Evolutionary conservation across 257 asterid species (phyloP).

Genomic region (Solanum chilense): DNA sequence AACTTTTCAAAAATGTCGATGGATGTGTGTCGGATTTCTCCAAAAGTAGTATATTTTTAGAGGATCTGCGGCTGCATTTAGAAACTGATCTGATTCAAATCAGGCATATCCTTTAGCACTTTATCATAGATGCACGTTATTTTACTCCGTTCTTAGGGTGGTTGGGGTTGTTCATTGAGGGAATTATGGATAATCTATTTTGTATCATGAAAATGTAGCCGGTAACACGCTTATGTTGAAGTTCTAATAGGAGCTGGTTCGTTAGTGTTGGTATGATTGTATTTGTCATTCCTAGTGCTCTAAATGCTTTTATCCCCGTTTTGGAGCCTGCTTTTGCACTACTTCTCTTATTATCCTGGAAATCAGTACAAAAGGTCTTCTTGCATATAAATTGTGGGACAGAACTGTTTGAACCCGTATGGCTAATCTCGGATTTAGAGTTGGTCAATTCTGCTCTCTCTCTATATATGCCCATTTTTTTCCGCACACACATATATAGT

Average conservation of each 20-base stretch:
- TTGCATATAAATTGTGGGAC: background rate
- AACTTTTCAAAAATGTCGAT: background rate
- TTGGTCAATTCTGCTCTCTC: background rate
- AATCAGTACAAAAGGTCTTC: background rate
- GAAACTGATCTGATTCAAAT: background rate
- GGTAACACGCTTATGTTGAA: background rate
- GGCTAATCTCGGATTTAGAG: background rate
- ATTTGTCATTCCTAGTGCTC: background rate
- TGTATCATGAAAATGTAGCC: background rate
- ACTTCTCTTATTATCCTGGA: background rate
- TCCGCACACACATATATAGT: background rate
- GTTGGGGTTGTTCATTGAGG: background rate
- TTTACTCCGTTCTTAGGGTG: background rate
- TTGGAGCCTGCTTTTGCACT: background rate
- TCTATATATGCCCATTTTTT: background rate
- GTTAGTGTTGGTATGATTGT: background rate
- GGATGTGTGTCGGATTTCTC: rapidly evolving
- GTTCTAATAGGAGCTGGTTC: background rate
- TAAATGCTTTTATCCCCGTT: background rate
- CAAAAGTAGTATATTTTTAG: rapidly evolving
- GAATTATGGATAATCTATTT: background rate
- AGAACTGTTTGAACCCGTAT: no score
- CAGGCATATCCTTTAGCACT: background rate
- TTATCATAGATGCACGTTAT: background rate
- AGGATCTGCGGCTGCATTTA: background rate